Evolutionary conservation across 768 basidiomycete species (phyloP), one percentile per base, ranked within the genome.

Genomic region (Boletus rubescentipes): DNA sequence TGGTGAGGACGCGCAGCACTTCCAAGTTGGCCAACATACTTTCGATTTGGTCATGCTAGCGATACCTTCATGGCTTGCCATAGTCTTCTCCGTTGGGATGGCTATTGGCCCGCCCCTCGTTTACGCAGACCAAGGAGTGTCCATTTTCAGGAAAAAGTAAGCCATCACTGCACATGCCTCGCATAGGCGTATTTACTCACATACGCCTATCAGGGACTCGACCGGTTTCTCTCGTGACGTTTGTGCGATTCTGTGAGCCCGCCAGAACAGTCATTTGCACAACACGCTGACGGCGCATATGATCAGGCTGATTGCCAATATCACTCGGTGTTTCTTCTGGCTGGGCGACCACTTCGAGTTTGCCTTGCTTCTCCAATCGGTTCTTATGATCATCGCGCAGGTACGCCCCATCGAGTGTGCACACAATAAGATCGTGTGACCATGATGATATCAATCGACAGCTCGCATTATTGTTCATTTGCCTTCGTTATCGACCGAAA

Each of bases 261-360:
- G 10, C 18, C 18, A 36, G 34, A 38, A 47, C 32, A 41, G 36
- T 14, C 49, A 26, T 55, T 37, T 31, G 23, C 37, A 40, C 26
- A 36, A 43, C 41, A 21, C 39, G 46, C 54, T 64, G 45, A 66
- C 18, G 21, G 37, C 21, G 35, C 54, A 48, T 46, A 37, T 49
- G 51, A 38, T 23, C 48, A 91, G 89, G 61, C 75, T 92, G 31
- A 77, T 89, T 54, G 89, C 91, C 46, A 93, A 93, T 69, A 91
- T 93, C 49, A 87, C 87, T 23, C 79, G 91, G 64, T 93, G 91
- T 69, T 93, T 92, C 77, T 93, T 93, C 73, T 93, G 91, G 91
- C 73, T 93, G 34, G 91, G 91, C 51, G 75, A 85, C 36, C 87
- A 65, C 48, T 93, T 91, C 68, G 91, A 93, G 73, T 71, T 79